Evolutionary conservation across 495 filamentous ascomycete species (phyloP).

Genomic region (Penicillium crystallinum): DNA sequence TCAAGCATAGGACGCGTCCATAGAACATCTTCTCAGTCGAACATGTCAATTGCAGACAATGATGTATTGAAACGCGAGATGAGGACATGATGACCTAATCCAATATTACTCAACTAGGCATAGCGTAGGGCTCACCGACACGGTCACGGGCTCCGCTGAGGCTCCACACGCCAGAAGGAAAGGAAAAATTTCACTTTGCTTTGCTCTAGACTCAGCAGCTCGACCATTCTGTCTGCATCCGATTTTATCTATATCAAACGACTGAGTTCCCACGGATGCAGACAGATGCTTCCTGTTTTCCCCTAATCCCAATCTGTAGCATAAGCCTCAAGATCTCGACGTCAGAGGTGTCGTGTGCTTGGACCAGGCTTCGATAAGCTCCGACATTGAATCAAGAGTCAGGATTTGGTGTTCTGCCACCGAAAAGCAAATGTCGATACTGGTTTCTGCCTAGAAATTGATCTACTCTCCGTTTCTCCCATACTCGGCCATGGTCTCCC

Average conservation of each 20-base stretch:
- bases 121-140: conserved; percentile 17
- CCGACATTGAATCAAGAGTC: conserved; percentile 1
- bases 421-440: conserved; percentile 22
- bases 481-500: conserved; percentile 37
- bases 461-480: neutral
- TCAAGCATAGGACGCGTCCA: neutral
- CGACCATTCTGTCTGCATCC: conserved; percentile 19
- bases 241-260: conserved; percentile 1
- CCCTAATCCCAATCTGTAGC: conserved; percentile 15
- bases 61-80: neutral
- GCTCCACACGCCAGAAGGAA: conserved; percentile 8
- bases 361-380: conserved; percentile 9
- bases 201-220: conserved; percentile 6
- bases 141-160: conserved; percentile 24
- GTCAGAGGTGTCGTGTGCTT: conserved; percentile 26
- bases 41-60: neutral
- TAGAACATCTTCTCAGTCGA: neutral
- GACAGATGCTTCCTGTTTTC: conserved; percentile 14
- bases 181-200: conserved; percentile 19
- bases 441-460: conserved; percentile 1
- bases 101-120: conserved; percentile 11
- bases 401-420: neutral
- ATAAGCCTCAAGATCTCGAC: conserved; percentile 3
- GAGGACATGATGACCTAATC: conserved; percentile 16
- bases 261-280: conserved; percentile 17